These are phyloP conservation scores for Allium cepa DNA, from an alignment of 106 monocot genomes.

Conservation along the genomic window DNA sequence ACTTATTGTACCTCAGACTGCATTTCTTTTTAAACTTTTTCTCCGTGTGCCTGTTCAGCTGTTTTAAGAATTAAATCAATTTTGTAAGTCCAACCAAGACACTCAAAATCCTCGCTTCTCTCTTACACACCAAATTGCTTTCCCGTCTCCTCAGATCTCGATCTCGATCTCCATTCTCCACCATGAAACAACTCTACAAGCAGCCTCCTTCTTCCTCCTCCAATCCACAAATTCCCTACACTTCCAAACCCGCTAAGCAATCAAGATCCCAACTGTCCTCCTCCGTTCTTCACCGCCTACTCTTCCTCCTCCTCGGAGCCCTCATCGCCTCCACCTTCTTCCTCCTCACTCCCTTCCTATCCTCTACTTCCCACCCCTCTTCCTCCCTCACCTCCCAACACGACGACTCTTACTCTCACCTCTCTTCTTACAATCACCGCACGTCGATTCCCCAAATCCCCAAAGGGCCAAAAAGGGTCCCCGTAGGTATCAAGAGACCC, in stretches of 20 bases:
- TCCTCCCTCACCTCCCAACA: conserved; percentile 10
- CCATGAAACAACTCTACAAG: conserved; percentile 11
- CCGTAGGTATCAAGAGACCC: conserved; percentile 19
- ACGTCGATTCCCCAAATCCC: neutral
- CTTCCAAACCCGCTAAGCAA: conserved; percentile 1
- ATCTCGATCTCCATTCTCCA: too few relatives aligned
- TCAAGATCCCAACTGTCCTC: neutral
- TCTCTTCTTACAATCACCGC: neutral
- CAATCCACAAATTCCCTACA: neutral
- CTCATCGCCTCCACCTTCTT: conserved; percentile 14
- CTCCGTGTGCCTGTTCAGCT: too few relatives aligned
- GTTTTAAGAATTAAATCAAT: too few relatives aligned
- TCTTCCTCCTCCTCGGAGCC: conserved; percentile 16
- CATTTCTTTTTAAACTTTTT: too few relatives aligned
- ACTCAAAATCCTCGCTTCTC: too few relatives aligned
- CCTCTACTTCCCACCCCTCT: conserved; percentile 17
- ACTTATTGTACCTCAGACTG: too few relatives aligned
- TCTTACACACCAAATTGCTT: too few relatives aligned
- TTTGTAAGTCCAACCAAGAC: too few relatives aligned
- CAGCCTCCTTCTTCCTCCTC: conserved; percentile 1
- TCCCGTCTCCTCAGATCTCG: too few relatives aligned
- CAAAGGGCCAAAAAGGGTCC: conserved; percentile 10
- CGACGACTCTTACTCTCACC: neutral
- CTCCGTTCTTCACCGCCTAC: conserved; percentile 9
- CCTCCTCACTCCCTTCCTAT: conserved; percentile 9